Conservation (phyloP, 176 grass and related monocot genomes). For the Neostapfia colusana region DNA sequence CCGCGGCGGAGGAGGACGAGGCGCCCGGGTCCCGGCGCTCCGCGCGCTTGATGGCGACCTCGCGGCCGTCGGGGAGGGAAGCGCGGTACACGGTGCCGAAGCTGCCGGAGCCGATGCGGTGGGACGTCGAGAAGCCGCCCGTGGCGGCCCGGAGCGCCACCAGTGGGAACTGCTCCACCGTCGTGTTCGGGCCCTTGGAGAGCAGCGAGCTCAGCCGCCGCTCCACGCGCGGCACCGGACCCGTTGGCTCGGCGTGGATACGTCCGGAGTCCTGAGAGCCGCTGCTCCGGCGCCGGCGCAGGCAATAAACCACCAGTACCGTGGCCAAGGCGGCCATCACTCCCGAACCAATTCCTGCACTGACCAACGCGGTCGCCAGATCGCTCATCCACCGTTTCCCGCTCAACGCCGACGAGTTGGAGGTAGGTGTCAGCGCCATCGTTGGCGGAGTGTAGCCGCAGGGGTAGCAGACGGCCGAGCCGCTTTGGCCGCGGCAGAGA, state of each 20-base stretch:
- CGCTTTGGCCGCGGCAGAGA: background rate
- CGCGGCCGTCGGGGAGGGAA: conserved; percentile 61
- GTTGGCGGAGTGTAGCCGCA: conserved; percentile 39
- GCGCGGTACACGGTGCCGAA: conserved; percentile 88
- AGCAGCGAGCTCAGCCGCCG: conserved; percentile 57
- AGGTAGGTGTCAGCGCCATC: background rate
- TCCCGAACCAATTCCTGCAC: conserved; percentile 38
- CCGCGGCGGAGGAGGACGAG: background rate
- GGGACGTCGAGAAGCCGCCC: conserved; percentile 45
- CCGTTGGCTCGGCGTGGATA: conserved; percentile 51
- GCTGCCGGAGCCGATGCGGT: conserved; percentile 84
- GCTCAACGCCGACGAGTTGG: background rate
- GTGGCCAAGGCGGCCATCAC: conserved; percentile 13
- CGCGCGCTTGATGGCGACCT: conserved; percentile 88
- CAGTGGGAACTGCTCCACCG: conserved; percentile 80
- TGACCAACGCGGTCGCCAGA: conserved; percentile 34
- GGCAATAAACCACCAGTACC: background rate
- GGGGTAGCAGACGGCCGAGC: conserved; percentile 58
- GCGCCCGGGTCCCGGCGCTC: conserved; percentile 19
- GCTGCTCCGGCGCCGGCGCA: conserved; percentile 11
- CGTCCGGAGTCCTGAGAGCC: conserved; percentile 41
- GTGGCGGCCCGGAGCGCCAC: conserved; percentile 54
- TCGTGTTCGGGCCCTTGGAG: conserved; percentile 73
- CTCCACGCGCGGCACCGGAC: conserved; percentile 37
- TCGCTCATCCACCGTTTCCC: conserved; percentile 22